Base-by-base conservation (phyloP, 2,329 filamentous ascomycete species). In the Blastomyces emzantsi region DNA sequence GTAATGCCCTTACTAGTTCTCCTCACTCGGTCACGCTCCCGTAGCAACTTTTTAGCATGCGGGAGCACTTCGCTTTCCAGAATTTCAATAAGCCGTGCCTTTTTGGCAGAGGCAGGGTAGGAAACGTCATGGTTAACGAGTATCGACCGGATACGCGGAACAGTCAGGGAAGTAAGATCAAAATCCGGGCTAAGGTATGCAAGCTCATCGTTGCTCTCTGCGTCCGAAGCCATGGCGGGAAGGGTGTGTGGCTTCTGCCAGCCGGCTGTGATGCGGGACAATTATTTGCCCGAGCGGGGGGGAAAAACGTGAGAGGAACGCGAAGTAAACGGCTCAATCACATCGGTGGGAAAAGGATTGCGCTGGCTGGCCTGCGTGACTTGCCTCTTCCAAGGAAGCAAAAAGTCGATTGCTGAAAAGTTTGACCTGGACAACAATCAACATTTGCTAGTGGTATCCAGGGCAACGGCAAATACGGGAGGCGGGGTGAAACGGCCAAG, bases 61-160 rank as follows among this genome's bases (percentile, higher is more conserved):
- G 93, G 89, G 4, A 90, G 78, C 36, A 99, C 83, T 67, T 94
- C 81, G 41, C 89, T 82, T 72, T 88, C 87, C 76, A 99, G 92
- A 57, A 97, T 85, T 8, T 89, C 86, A 65, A 99, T 82, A 28
- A 99, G 85, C 72, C 96, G 88, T 0, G 86, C 80, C 79, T 99
- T 99, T 79, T 97, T 99, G 15, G 94, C 92, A 4, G 87, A 92
- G 0, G 90, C 87, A 5, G 92, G 88, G 73, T 96, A 97, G 47
- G 86, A 79, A 71, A 97, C 81, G 73, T 92, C 89, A 78, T 99
- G 90, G 68, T 87, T 89, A 71, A 97, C 90, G 64, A 99, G 85
- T 68, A 97, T 95, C 59, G 90, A 93, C 71, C 94, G 90, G 70
- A 99, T 81, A 56, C 89, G 89, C 36, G 94, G 92, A 60, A 97